Base-by-base conservation (phyloP, 176 grass and related monocot species). In the Eremochloa ophiuroides region DNA sequence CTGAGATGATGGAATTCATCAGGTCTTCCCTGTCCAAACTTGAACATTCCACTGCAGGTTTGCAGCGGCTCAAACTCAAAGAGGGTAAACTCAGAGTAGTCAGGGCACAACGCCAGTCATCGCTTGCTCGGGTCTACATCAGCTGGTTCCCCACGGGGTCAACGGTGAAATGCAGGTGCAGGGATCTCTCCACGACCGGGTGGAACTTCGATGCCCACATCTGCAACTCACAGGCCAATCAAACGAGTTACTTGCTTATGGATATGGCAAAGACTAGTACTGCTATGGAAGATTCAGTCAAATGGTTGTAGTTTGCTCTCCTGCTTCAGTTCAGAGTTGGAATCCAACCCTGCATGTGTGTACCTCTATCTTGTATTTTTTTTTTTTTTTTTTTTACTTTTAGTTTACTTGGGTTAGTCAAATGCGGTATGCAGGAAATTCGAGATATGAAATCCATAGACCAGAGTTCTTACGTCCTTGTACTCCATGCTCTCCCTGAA, bases 401-500 rank as follows among this genome's bases (percentile, higher is more conserved):
- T n/a, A 66, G 3, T 70, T 61, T 42, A 29, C 11, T 29, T 13
- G 59, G 59, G 56, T 44, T 48, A 25, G 22, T 58, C 2, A 3
- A 58, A 58, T 28, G 72, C 14, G 64, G 34, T 43, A 34, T 42
- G 43, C 11, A 48, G 70, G 44, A 51, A 50, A 22, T 29, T 53
- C 62, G 51, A 46, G 30, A 69, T 61, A 68, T 60, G 10, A 78
- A 73, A 41, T 44, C 5, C 33, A 70, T 77, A 25, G 60, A 48
- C 44, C 55, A 65, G 58, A 87, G 48, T n/a, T 51, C 87, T 94
- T 94, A 97, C 94, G 90, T 94, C 62, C 25, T 90, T 86, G 76
- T 90, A 97, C 8, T 88, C 87, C 5, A 39, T 81, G 72, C 89
- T 94, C 59, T 90, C 82, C 81, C 48, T 91, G 69, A 97, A 97